Percentiles rank a stretch among this genome's conserved stretches.
Evolutionary conservation across 2,329 filamentous ascomycete species (phyloP).

Genomic region (Talaromyces funiculosus): DNA sequence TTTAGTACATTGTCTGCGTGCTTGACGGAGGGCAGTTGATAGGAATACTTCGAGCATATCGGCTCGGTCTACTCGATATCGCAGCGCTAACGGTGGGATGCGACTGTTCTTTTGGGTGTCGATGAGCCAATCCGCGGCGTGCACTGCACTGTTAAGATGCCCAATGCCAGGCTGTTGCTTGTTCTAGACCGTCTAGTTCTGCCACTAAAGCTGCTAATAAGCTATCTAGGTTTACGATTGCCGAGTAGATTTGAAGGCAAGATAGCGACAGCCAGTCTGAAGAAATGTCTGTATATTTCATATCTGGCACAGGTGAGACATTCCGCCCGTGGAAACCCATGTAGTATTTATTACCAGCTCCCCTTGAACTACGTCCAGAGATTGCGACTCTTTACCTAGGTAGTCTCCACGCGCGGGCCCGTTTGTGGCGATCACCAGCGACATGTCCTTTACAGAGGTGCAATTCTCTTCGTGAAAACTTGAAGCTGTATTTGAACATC

Average conservation of each 20-base stretch:
- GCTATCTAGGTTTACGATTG: not conserved
- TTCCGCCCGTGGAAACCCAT: not conserved
- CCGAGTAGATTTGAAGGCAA: not conserved
- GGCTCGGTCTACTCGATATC: not conserved
- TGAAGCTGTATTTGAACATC: not conserved
- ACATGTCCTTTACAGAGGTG: not conserved
- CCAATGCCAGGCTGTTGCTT: not conserved
- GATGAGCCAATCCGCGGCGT: not conserved
- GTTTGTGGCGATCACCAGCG: slow-evolving; percentile 1
- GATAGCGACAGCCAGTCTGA: not conserved
- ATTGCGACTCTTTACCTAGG: not conserved
- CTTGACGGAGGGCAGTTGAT: not conserved
- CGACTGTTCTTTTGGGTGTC: not conserved
- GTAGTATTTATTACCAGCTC: not conserved
- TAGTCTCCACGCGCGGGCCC: slow-evolving; percentile 3
- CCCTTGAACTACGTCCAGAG: not conserved
- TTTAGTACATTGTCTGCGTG: not conserved
- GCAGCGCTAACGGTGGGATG: not conserved
- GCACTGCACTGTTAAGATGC: not conserved
- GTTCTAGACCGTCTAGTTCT: slow-evolving; percentile 4
- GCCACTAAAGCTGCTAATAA: not conserved
- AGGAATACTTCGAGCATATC: not conserved
- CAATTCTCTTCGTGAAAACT: not conserved
- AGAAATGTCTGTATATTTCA: not conserved
- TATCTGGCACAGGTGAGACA: not conserved